Evolutionary conservation across 1,284 basidiomycete genomes (phyloP).

Genomic region (Meripilus lineatus): DNA sequence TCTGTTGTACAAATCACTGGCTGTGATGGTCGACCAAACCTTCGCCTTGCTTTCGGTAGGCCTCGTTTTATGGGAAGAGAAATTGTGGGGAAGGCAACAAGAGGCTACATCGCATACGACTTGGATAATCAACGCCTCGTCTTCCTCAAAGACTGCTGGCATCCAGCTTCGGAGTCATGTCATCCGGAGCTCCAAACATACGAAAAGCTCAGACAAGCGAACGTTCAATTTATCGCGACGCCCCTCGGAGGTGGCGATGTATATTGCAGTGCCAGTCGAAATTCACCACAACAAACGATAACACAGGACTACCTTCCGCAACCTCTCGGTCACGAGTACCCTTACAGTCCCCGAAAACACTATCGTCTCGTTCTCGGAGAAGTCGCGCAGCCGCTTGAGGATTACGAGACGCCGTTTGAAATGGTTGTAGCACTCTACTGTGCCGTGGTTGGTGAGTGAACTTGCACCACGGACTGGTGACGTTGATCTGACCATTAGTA

Average conservation of each 20-base stretch:
- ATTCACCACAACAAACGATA: neutral
- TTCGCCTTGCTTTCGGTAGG: too few relatives aligned
- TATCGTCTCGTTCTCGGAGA: constrained; percentile 1
- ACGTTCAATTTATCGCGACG: neutral
- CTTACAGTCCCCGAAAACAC: neutral
- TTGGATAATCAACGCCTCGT: too few relatives aligned
- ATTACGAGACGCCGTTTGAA: neutral
- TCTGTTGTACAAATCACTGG: neutral
- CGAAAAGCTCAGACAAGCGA: neutral
- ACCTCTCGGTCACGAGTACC: too few relatives aligned
- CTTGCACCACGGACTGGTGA: too few relatives aligned
- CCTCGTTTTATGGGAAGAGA: neutral
- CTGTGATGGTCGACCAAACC: neutral
- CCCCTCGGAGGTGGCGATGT: too few relatives aligned
- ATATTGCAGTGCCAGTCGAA: neutral
- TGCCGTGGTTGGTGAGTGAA: neutral
- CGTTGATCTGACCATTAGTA: neutral
- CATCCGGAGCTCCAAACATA: neutral
- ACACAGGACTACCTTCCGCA: too few relatives aligned
- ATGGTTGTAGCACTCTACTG: neutral
- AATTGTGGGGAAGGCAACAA: neutral
- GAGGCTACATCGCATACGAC: neutral
- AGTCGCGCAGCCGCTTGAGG: neutral
- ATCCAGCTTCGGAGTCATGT: neutral
- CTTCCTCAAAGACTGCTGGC: neutral